Conservation (phyloP, 768 basidiomycete genomes). For the Tremella fuciformis region DNA sequence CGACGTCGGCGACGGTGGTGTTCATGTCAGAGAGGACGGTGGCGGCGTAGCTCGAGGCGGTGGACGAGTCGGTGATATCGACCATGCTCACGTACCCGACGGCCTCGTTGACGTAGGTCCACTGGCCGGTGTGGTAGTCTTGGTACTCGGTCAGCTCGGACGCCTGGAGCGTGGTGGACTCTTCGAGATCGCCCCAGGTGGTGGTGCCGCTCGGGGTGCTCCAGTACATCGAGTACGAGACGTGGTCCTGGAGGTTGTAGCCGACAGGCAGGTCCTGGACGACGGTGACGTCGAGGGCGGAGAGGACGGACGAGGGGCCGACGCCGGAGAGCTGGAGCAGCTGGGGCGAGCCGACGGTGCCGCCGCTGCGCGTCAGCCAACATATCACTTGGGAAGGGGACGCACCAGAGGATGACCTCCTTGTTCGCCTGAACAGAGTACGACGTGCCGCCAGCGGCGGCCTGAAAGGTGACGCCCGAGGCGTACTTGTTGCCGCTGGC, state of each 20-base stretch:
- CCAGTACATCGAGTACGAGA: constrained; percentile 48
- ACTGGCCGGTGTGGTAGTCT: constrained; percentile 33
- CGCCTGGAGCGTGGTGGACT: constrained; percentile 23
- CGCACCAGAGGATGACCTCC: constrained; percentile 59
- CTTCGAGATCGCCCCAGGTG: constrained; percentile 38
- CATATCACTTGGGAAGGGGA: constrained; percentile 3
- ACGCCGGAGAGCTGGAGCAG: constrained; percentile 68
- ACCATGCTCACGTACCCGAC: constrained; percentile 39
- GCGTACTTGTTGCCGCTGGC: constrained; percentile 53
- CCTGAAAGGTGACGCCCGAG: constrained; percentile 58
- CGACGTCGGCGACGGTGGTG: constrained; percentile 29
- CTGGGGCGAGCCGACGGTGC: constrained; percentile 57
- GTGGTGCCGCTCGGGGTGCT: constrained; percentile 36
- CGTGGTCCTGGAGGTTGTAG: constrained; percentile 68
- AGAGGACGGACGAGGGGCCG: constrained; percentile 64
- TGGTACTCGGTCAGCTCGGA: constrained; percentile 24
- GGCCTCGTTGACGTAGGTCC: constrained; percentile 47
- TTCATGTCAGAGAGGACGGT: constrained; percentile 26
- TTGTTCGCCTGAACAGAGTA: constrained; percentile 60
- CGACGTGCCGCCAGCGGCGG: constrained; percentile 42
- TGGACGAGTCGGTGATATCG: constrained; percentile 26
- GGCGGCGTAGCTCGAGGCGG: constrained; percentile 31
- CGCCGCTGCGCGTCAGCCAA: constrained; percentile 44
- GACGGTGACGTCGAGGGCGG: constrained; percentile 59
- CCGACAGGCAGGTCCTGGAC: constrained; percentile 71